Evolutionary conservation across 179 eudicot genomes (phyloP), one percentile per base, ranked within the genome.

Genomic region (Sideroxylon spinosum): DNA sequence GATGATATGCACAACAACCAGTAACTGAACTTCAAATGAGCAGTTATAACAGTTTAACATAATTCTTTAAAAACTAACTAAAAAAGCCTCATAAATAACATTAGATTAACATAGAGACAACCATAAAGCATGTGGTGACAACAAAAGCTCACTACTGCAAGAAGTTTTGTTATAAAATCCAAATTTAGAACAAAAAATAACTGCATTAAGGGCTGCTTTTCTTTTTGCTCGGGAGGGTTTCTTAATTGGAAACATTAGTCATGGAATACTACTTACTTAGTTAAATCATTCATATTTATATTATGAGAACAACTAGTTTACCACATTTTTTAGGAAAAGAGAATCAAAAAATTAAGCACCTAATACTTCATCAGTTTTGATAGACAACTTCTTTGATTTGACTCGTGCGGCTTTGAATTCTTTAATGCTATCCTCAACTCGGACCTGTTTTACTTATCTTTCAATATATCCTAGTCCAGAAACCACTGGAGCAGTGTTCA

Each of bases 301-400:
- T 10, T 37, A 44, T 8, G 25, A 37, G 9, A 11, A 44, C 8
- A 37, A 68, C 23, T 28, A 6, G 14, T 44, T 46, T 8, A 46
- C 55, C 52, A 77, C 7, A 66, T 71, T 63, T 22, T 23, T n/a
- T 14, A 16, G 28, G 22, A 73, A 65, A 44, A 19, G 57, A 8
- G 12, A 14, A 32, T 8, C 6, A 10, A 28, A 73, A 10, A 65
- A 76, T 37, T 60, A 68, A 73, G 61, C 74, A 89, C 91, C 93
- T 86, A 88, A 80, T 11, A 75, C 65, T 29, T 87, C 85, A 66
- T n/a, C 70, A 72, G 83, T 61, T 83, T 88, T 85, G n/a, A 79
- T 62, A 26, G 88, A 78, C 64, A 74, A 79, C 77, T 79, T 87
- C 79, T 84, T 82, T 61, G 61, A 81, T 26, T 68, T 61, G 77